Evolutionary conservation across 768 basidiomycete species (phyloP).

Genomic region (Termitomyces sp.): DNA sequence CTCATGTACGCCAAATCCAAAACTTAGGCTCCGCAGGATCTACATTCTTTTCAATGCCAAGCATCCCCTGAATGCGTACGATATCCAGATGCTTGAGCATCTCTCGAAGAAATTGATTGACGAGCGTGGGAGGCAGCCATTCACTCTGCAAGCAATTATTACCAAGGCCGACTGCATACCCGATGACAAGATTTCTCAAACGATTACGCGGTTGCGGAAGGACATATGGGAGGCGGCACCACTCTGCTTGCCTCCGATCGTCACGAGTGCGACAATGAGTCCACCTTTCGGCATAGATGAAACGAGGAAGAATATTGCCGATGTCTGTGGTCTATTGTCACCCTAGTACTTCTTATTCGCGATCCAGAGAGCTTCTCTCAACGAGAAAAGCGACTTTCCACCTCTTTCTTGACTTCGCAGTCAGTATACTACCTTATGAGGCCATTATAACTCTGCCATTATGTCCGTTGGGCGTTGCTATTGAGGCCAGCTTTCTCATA

Average conservation of each 20-base stretch:
- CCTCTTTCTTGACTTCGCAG: neutral
- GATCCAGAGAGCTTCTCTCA: neutral
- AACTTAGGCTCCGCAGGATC: constrained; percentile 58
- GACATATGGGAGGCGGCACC: constrained; percentile 55
- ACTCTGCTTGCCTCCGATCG: constrained; percentile 62
- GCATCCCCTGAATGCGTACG: constrained; percentile 55
- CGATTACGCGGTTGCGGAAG: constrained; percentile 39
- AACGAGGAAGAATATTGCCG: constrained; percentile 53
- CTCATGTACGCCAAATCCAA: constrained; percentile 1
- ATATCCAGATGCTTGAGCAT: constrained; percentile 58
- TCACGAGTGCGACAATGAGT: constrained; percentile 50
- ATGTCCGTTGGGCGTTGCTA: too few relatives aligned
- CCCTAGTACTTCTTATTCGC: neutral
- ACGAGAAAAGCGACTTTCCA: neutral
- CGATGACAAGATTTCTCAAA: constrained; percentile 24
- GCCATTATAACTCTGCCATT: neutral
- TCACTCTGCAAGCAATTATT: constrained; percentile 69
- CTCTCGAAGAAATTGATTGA: constrained; percentile 41
- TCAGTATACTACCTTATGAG: neutral
- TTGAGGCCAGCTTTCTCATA: neutral
- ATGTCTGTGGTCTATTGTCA: constrained; percentile 47
- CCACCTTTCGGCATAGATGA: constrained; percentile 54
- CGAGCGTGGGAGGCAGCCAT: constrained; percentile 34
- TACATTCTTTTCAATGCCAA: constrained; percentile 70
- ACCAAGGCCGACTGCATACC: constrained; percentile 65